A percentile compares a stretch with the other conserved stretches of the same genome.
Conservation (phyloP, 2,329 filamentous ascomycete genomes). For the Penicillium sp. region DNA sequence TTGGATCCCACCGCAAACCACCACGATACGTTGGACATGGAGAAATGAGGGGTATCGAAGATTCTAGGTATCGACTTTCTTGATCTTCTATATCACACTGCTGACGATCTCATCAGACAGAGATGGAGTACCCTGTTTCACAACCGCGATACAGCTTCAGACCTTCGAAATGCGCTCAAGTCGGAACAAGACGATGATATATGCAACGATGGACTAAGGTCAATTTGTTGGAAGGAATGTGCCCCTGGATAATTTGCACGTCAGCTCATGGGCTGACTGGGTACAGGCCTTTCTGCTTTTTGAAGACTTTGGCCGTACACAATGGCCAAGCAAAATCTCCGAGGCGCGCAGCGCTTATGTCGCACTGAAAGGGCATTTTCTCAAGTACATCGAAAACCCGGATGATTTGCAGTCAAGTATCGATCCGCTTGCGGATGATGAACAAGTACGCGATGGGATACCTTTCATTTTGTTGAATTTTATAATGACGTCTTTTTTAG, state of each 20-base stretch:
- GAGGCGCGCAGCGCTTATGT: conserved; percentile 76
- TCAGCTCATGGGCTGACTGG: conserved; percentile 28
- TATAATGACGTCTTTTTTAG: conserved; percentile 50
- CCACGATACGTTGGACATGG: conserved; percentile 19
- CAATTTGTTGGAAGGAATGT: conserved; percentile 86
- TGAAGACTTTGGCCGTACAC: conserved; percentile 64
- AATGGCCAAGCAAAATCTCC: conserved; percentile 71
- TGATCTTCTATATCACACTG: neutral
- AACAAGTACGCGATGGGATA: conserved; percentile 56
- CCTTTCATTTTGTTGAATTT: neutral
- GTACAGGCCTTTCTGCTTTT: conserved; percentile 79
- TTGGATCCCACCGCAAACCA: neutral
- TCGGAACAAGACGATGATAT: conserved; percentile 64
- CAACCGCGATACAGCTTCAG: conserved; percentile 59
- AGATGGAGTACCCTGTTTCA: conserved; percentile 70
- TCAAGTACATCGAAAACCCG: conserved; percentile 83
- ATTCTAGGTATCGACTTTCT: conserved; percentile 52
- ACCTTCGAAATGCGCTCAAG: conserved; percentile 69
- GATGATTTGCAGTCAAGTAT: conserved; percentile 74
- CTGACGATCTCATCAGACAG: conserved; percentile 51
- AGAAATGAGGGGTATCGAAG: conserved; percentile 60
- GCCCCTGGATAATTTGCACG: conserved; percentile 2
- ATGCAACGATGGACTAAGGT: conserved; percentile 75
- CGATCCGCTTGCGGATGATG: conserved; percentile 87
- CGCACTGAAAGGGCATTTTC: conserved; percentile 72